Conservation (phyloP, 495 filamentous ascomycete genomes). For the Friedmanniomyces endolithicus region DNA sequence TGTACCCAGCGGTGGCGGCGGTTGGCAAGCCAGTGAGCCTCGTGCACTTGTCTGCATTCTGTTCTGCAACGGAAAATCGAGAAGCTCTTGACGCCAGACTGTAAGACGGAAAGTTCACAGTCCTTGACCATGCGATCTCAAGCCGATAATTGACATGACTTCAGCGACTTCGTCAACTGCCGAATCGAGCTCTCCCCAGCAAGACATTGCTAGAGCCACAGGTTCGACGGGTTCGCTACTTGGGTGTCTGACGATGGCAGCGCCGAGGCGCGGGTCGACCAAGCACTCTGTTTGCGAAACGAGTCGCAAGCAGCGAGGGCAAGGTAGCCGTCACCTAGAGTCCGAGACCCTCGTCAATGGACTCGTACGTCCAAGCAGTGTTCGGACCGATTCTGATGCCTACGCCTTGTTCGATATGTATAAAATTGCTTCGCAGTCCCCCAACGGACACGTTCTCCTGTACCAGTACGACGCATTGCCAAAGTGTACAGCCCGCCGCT, state of each 20-base stretch:
- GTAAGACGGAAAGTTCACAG: no score
- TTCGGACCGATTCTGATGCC: conserved; percentile 22
- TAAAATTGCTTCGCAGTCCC: conserved; percentile 8
- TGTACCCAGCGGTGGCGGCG: no score
- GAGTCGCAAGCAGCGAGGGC: conserved; percentile 31
- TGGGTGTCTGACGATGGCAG: conserved; percentile 1
- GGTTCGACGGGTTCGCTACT: conserved; percentile 6
- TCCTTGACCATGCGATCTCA: no score
- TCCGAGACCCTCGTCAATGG: conserved; percentile 15
- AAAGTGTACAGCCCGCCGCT: conserved; percentile 13
- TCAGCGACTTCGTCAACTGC: no score
- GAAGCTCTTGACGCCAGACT: no score
- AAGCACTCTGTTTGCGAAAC: conserved; percentile 25
- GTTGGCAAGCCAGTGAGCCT: no score
- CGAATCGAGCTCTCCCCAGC: no score
- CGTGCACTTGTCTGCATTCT: no score
- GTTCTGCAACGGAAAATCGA: no score
- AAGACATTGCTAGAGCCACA: no score
- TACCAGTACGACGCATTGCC: conserved; percentile 3
- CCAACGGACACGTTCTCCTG: conserved; percentile 6
- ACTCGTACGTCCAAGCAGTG: conserved; percentile 11
- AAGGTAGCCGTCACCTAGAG: conserved; percentile 15
- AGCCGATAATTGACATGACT: no score
- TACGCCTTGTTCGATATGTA: conserved; percentile 9
- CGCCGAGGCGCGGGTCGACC: conserved; percentile 10